Evolutionary conservation across 2,329 filamentous ascomycete species (phyloP).

Genomic region (Colletotrichum godetiae): DNA sequence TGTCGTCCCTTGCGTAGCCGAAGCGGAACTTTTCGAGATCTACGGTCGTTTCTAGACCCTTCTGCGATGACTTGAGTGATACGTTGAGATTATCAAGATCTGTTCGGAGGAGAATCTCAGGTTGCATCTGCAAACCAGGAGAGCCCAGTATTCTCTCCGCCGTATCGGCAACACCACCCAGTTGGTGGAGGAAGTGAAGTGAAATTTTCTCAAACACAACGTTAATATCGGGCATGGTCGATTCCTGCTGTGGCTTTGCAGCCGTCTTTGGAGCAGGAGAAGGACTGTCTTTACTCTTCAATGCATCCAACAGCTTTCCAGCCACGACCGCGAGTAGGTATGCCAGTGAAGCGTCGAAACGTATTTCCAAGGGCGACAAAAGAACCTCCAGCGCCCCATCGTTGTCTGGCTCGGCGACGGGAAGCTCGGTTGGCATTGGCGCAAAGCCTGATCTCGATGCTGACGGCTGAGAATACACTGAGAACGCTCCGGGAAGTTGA

Average conservation of each 20-base stretch:
- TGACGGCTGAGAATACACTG: conserved; percentile 50
- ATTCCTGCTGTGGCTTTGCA: conserved; percentile 20
- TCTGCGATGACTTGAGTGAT: conserved; percentile 41
- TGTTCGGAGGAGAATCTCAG: conserved; percentile 64
- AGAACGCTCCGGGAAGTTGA: conserved; percentile 72
- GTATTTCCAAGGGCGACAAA: conserved; percentile 62
- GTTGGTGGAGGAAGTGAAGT: conserved; percentile 65
- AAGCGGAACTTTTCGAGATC: conserved; percentile 69
- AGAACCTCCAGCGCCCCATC: conserved; percentile 59
- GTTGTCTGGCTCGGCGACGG: conserved; percentile 28
- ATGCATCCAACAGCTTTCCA: conserved; percentile 58
- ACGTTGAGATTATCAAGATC: conserved; percentile 58
- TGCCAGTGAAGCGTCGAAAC: conserved; percentile 67
- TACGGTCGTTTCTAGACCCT: conserved; percentile 50
- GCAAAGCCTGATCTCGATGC: conserved; percentile 14
- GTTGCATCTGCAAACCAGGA: conserved; percentile 51
- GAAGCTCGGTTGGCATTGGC: conserved; percentile 4
- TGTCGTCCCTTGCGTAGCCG: conserved; percentile 71
- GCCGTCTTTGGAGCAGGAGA: conserved; percentile 30
- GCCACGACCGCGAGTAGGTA: conserved; percentile 65
- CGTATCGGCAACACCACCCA: conserved; percentile 64
- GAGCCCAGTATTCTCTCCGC: conserved; percentile 57
- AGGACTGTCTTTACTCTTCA: conserved; percentile 46
- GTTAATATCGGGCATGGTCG: conserved; percentile 52
- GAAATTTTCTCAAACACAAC: conserved; percentile 61